Evolutionary conservation across 805 yeast species (phyloP), one percentile per base, ranked within the genome.

Genomic region (Jamesozyma piceae): DNA sequence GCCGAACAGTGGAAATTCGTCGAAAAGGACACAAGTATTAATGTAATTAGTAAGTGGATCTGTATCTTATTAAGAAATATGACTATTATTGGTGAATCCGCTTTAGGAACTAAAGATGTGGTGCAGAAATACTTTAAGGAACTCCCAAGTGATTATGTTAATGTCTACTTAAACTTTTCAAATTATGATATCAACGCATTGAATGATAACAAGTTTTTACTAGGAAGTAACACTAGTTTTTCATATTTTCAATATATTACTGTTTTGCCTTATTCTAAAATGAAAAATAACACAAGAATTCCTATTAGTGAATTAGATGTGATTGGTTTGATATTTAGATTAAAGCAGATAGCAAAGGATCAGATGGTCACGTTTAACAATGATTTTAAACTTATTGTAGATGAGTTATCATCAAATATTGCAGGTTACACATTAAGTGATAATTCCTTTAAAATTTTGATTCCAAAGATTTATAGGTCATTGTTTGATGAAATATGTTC

Each of bases 1-100:
- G 59, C 77, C 36, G 97, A 88, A 49, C 96, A 88, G 55, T 73
- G 82, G 61, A 67, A 70, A 41, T 84, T 71, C 55, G 71, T 76
- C 10, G 63, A 60, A 11, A 31, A 43, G 17, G 46, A 34, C 10
- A 39, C 27, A 1, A 45, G 50, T 10, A 55, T 52, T 17, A 52
- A 54, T 5, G 24, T 58, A 0, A 51, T 62, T 3, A 50, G 66
- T 18, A 53, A 58, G 38, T 83, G 89, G 87, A 42, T 83, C 1
- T 53, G 66, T 9, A 50, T 71, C 1, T 71, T 76, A 34, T 49
- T 73, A 29, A 67, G 74, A 49, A 72, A 71, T 39, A 56, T 77
- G 48, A 57, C 65, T 3, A 58, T 79, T 4, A 55, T 74, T 18
- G 94, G 94, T 9, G 95, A 85, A 55, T 71, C 80, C 4, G 18